Evolutionary conservation across 1,139 yeast species (phyloP), one percentile per base, ranked within the genome.

Genomic region (Blastobotrys ciferrii): DNA sequence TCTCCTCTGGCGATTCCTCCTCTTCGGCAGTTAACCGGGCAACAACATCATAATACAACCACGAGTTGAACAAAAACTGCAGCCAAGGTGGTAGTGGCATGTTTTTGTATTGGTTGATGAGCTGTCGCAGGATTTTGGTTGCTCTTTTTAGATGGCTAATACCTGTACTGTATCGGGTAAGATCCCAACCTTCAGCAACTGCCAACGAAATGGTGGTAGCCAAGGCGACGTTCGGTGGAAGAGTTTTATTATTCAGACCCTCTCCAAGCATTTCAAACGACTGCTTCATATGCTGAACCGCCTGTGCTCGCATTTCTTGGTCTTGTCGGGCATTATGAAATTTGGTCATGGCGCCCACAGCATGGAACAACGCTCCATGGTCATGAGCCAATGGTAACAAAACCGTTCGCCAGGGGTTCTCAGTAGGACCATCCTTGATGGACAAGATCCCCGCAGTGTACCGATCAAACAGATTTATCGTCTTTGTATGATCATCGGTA

Each of bases 131-230:
- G 77, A 81, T 78, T 28, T 80, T 76, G 53, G 78, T 75, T 2
- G 87, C 87, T 13, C 87, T 87, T 58, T 78, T 77, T 53, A 81
- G 71, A 66, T 81, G 87, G 1, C 84, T 82, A 47, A 82, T 78
- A 14, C 87, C 87, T 6, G 82, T 74, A 3, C 76, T 81, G 54
- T 77, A 83, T 15, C 82, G 75, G 28, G 28, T 23, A 5, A 23
- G 28, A 58, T 81, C 84, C 87, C 87, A 83, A 1, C 83, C 74
- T 61, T 83, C 88, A 43, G 84, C 76, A 45, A 80, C 76, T 0
- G 87, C 82, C 50, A 82, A 67, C 20, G 80, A 78, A 48, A 82
- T 63, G 53, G 87, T 81, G 0, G 86, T 78, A 0, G 84, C 81
- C 28, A 82, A 66, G 1, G 87, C 86, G 19, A 81, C 78, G 57